These are phyloP conservation scores for Hypoxylon rubiginosum DNA, from an alignment of 2,329 filamentous ascomycete genomes.

Conservation along the genomic window DNA sequence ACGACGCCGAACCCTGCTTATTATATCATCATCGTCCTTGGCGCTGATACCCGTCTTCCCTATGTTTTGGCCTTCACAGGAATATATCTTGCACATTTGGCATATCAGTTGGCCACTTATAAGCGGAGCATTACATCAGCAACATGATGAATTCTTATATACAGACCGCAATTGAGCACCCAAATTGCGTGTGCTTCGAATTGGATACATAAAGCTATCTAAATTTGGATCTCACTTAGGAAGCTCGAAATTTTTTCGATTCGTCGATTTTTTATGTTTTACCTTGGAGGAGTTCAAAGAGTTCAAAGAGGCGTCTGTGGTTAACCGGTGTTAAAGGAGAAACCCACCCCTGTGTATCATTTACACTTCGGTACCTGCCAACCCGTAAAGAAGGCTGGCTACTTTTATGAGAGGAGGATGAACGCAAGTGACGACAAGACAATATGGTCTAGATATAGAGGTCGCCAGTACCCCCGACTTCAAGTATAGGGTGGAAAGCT, in stretches of 20 bases:
- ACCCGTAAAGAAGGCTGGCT: constrained; percentile 12
- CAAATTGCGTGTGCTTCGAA: constrained; percentile 3
- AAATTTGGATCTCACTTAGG: constrained; percentile 25
- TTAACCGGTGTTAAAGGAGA: constrained; percentile 27
- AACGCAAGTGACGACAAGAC: constrained; percentile 38
- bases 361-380: constrained; percentile 16
- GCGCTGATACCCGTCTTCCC: constrained; percentile 6
- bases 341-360: constrained; percentile 31
- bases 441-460: constrained; percentile 19
- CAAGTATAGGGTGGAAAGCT: constrained; percentile 15
- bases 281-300: constrained; percentile 1
- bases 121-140: constrained; percentile 14
- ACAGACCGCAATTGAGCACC: background rate
- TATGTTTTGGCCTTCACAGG: constrained; percentile 7
- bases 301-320: constrained; percentile 23
- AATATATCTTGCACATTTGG: constrained; percentile 3
- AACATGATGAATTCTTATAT: constrained; percentile 6
- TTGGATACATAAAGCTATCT: constrained; percentile 7
- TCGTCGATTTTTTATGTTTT: constrained; percentile 11
- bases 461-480: constrained; percentile 11
- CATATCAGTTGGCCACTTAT: constrained; percentile 8
- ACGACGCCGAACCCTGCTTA: background rate
- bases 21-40: constrained; percentile 14
- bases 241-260: constrained; percentile 6
- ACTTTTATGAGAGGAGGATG: constrained; percentile 33